Percentiles rank a stretch among this genome's conserved stretches.
Evolutionary conservation across 2,329 filamentous ascomycete genomes (phyloP).

Genomic region (Fusarium siculi): DNA sequence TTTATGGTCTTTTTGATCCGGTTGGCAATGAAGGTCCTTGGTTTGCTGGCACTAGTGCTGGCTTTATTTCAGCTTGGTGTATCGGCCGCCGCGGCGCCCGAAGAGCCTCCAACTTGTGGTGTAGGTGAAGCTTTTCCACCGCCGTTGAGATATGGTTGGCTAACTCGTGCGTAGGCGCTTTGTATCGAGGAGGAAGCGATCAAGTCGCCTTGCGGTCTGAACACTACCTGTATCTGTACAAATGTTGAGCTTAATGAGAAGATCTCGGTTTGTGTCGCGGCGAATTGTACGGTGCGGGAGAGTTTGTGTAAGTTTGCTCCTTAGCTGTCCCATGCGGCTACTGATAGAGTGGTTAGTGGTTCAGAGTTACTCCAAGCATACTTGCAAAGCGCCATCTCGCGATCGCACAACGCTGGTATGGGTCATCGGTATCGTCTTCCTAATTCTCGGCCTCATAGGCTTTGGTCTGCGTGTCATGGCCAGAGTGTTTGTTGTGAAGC

Average conservation of each 20-base stretch:
- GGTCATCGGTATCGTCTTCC: slow-evolving; percentile 2
- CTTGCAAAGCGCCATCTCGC: slow-evolving; percentile 3
- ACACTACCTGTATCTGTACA: slow-evolving; percentile 21
- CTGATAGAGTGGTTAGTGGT: not conserved
- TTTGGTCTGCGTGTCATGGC: slow-evolving; percentile 20
- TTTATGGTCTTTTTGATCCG: not conserved
- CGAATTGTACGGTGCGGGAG: slow-evolving; percentile 13
- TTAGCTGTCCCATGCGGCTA: accelerated
- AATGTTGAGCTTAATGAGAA: slow-evolving; percentile 15
- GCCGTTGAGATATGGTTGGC: accelerated
- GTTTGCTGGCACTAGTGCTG: not conserved
- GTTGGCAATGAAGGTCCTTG: slow-evolving; percentile 26
- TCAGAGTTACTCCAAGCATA: slow-evolving; percentile 18
- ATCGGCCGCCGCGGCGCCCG: slow-evolving; percentile 15
- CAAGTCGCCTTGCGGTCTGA: slow-evolving; percentile 16
- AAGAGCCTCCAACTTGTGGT: slow-evolving; percentile 27
- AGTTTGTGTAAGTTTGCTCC: not conserved
- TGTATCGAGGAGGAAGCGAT: slow-evolving; percentile 9
- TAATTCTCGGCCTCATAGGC: not conserved
- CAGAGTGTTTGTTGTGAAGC: slow-evolving; percentile 6
- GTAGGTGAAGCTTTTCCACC: not conserved
- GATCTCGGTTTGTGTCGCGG: slow-evolving; percentile 3
- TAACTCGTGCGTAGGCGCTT: not conserved
- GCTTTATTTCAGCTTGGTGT: slow-evolving; percentile 21
- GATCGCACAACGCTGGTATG: slow-evolving; percentile 18